These are phyloP conservation scores for Podospora pseudocomata DNA, from an alignment of 495 filamentous ascomycete genomes.

Conservation along the genomic window DNA sequence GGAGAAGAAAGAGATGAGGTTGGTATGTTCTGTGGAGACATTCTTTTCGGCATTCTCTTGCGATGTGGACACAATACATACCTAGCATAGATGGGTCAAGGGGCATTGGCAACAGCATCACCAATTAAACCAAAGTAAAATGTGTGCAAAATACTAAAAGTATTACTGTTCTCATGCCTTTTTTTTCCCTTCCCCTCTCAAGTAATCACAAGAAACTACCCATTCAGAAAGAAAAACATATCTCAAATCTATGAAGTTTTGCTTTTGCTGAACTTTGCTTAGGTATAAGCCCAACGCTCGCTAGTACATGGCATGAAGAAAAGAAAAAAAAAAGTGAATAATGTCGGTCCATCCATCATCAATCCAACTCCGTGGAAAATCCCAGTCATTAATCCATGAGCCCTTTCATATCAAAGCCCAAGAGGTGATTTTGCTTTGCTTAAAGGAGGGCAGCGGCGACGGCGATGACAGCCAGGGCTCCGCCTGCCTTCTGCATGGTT, in stretches of 20 bases:
- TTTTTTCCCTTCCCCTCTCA: not conserved
- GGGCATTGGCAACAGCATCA: not conserved
- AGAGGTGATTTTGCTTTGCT: not conserved
- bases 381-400: not conserved
- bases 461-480: constrained; percentile 34
- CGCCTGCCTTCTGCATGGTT: constrained; percentile 31
- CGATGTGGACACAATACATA: not conserved
- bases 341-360: not conserved
- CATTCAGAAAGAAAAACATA: not conserved
- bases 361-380: not conserved
- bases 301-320: not conserved
- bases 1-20: not conserved
- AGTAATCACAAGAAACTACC: not conserved
- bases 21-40: not conserved
- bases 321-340: not conserved
- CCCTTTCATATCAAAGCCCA: not conserved
- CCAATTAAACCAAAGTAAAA: not conserved
- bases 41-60: not conserved
- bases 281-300: not conserved
- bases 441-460: constrained; percentile 33
- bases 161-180: not conserved
- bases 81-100: not conserved
- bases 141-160: not conserved
- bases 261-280: not conserved
- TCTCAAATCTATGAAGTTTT: not conserved